phyloP scores from a whole-genome alignment of 2,329 filamentous ascomycete species.

The Endoconidiophora polonica region DNA sequence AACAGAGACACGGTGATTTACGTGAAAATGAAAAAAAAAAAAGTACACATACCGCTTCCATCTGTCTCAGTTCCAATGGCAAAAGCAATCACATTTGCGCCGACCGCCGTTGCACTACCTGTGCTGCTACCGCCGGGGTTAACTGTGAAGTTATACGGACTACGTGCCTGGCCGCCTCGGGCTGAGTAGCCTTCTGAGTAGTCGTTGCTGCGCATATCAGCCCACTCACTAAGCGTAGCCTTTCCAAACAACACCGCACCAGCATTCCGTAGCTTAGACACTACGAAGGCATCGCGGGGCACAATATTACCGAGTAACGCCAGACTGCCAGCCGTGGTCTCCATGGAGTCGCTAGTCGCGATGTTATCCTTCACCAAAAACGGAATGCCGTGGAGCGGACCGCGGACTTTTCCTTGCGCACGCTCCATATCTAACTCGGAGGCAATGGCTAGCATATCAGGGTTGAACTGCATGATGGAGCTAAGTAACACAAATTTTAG shows the following conservation, averaged over 20 bases:
- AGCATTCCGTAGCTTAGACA: constrained; percentile 42
- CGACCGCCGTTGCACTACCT: constrained; percentile 48
- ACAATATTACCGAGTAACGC: constrained; percentile 48
- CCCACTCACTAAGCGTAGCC: constrained; percentile 57
- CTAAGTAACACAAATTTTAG: constrained; percentile 18
- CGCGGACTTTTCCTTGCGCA: constrained; percentile 34
- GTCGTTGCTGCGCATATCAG: constrained; percentile 49
- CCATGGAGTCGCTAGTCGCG: constrained; percentile 49
- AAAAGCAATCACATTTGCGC: constrained; percentile 45
- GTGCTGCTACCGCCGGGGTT: constrained; percentile 54
- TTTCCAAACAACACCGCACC: constrained; percentile 58
- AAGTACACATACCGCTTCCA: constrained; percentile 33
- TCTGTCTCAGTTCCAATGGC: constrained; percentile 61
- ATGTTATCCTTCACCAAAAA: constrained; percentile 64
- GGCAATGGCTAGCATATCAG: constrained; percentile 48
- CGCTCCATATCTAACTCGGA: constrained; percentile 43
- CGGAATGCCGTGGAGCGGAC: constrained; percentile 58
- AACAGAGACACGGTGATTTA: background rate
- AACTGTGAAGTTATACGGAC: constrained; percentile 50
- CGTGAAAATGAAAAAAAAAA: too few relatives aligned
- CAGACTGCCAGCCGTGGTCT: constrained; percentile 57
- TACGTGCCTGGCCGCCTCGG: constrained; percentile 46
- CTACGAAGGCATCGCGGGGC: constrained; percentile 50
- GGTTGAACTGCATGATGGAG: constrained; percentile 49
- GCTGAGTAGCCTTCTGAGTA: constrained; percentile 53